phyloP scores from a whole-genome alignment of 164 flowering plant genomes.

The Chimonanthus salicifolius region DNA sequence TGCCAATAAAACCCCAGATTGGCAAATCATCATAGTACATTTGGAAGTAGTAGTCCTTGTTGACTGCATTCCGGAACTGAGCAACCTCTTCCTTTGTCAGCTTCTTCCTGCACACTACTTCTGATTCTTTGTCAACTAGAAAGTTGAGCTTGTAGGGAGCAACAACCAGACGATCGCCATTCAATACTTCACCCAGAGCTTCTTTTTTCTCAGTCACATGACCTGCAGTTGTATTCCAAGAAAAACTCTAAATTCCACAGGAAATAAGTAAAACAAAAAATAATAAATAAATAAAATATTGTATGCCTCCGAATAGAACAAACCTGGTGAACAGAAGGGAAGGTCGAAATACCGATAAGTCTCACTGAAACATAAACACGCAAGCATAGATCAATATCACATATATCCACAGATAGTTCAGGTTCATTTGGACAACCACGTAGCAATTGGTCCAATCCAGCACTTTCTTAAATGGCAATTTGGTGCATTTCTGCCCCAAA shows the following conservation, averaged over 20 bases:
- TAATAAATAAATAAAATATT: neutral
- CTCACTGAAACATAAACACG: slow-evolving; percentile 23
- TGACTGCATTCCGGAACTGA: slow-evolving; percentile 29
- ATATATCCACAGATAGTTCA: neutral
- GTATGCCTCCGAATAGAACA: neutral
- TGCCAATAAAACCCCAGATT: slow-evolving; percentile 41
- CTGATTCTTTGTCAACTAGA: slow-evolving; percentile 27
- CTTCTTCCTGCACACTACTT: slow-evolving; percentile 28
- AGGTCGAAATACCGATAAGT: slow-evolving; percentile 40
- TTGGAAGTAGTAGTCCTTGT: slow-evolving; percentile 37
- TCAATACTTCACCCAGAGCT: slow-evolving; percentile 41
- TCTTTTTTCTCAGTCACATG: slow-evolving; percentile 33
- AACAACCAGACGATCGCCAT: slow-evolving; percentile 39
- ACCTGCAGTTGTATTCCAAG: slow-evolving; percentile 5
- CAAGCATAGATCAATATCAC: neutral
- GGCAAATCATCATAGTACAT: slow-evolving; percentile 43
- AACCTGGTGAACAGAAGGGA: slow-evolving; percentile 34
- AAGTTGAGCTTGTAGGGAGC: slow-evolving; percentile 38
- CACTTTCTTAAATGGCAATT: neutral
- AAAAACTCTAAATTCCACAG: neutral
- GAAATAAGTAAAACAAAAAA: neutral
- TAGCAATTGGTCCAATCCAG: neutral
- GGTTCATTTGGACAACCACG: neutral
- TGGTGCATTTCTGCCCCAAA: neutral
- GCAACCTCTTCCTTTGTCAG: slow-evolving; percentile 24